These are phyloP conservation scores for Dendrothele bispora DNA, from an alignment of 768 basidiomycete genomes.

Conservation along the genomic window DNA sequence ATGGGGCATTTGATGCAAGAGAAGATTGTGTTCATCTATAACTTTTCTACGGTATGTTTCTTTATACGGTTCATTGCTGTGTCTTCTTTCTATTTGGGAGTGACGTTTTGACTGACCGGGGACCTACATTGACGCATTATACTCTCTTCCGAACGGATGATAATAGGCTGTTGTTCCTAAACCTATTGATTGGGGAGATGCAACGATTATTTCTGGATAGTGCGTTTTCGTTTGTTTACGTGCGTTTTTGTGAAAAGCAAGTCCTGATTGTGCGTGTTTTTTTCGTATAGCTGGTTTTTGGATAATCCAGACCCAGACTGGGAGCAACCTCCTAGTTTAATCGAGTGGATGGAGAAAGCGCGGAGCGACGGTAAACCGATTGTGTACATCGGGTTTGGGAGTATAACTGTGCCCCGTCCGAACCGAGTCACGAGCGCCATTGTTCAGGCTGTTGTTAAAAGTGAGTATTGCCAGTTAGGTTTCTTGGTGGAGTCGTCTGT, in stretches of 20 bases:
- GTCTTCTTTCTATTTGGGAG: neutral
- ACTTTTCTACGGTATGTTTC: slow-evolving; percentile 57
- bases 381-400: slow-evolving; percentile 74
- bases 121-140: too few relatives aligned
- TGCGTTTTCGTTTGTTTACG: slow-evolving; percentile 24
- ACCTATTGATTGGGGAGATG: slow-evolving; percentile 70
- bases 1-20: slow-evolving; percentile 59
- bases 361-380: slow-evolving; percentile 54
- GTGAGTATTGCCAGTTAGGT: too few relatives aligned
- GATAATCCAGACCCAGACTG: slow-evolving; percentile 61
- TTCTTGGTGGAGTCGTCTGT: too few relatives aligned
- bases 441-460: slow-evolving; percentile 59
- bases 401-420: slow-evolving; percentile 65
- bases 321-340: slow-evolving; percentile 49
- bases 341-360: slow-evolving; percentile 57
- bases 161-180: slow-evolving; percentile 58
- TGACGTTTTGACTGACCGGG: slow-evolving; percentile 2
- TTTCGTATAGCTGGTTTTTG: slow-evolving; percentile 54
- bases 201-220: slow-evolving; percentile 57
- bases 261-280: neutral
- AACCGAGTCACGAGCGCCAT: slow-evolving; percentile 53
- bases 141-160: too few relatives aligned
- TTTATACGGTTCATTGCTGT: neutral
- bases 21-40: slow-evolving; percentile 66
- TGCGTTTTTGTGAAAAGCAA: neutral